These are phyloP conservation scores for Nakataea oryzae DNA, from an alignment of 2,329 filamentous ascomycete species.

Conservation along the genomic window DNA sequence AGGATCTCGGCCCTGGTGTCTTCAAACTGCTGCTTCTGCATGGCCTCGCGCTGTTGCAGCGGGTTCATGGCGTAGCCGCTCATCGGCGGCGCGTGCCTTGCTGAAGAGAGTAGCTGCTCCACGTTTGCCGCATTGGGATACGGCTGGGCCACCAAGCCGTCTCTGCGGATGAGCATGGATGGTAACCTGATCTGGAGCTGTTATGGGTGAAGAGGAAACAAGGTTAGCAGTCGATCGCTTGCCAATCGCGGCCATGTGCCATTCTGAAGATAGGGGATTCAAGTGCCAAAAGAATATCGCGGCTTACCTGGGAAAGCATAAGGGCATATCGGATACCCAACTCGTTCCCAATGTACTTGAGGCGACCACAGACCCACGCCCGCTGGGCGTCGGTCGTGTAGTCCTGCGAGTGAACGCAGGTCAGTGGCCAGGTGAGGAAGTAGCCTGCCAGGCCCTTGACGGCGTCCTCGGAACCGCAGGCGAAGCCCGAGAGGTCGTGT, in stretches of 20 bases:
- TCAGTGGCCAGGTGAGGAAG: slow-evolving; percentile 49
- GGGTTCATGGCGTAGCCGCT: slow-evolving; percentile 28
- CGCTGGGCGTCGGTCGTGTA: slow-evolving; percentile 49
- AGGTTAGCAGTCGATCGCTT: neutral
- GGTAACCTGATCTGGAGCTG: slow-evolving; percentile 49
- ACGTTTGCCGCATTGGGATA: slow-evolving; percentile 20
- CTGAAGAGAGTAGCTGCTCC: slow-evolving; percentile 4
- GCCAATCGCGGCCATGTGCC: neutral
- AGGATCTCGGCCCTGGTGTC: slow-evolving; percentile 30
- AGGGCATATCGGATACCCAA: slow-evolving; percentile 49
- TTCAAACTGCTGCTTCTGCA: slow-evolving; percentile 34
- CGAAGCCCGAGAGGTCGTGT: slow-evolving; percentile 32
- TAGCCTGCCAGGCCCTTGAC: slow-evolving; percentile 47
- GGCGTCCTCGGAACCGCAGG: slow-evolving; percentile 36
- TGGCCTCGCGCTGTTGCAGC: slow-evolving; percentile 35
- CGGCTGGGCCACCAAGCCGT: slow-evolving; percentile 35
- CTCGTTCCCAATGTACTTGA: slow-evolving; percentile 42
- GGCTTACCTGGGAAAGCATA: slow-evolving; percentile 40
- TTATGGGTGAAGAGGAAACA: neutral
- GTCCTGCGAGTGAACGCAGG: slow-evolving; percentile 43
- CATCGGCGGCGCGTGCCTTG: slow-evolving; percentile 21
- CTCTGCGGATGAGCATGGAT: slow-evolving; percentile 50
- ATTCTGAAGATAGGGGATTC: neutral
- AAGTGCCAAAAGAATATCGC: neutral
- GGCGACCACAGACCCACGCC: slow-evolving; percentile 41